These are phyloP conservation scores for Trichoderma guizhouense DNA, from an alignment of 2,329 filamentous ascomycete genomes.

Conservation along the genomic window DNA sequence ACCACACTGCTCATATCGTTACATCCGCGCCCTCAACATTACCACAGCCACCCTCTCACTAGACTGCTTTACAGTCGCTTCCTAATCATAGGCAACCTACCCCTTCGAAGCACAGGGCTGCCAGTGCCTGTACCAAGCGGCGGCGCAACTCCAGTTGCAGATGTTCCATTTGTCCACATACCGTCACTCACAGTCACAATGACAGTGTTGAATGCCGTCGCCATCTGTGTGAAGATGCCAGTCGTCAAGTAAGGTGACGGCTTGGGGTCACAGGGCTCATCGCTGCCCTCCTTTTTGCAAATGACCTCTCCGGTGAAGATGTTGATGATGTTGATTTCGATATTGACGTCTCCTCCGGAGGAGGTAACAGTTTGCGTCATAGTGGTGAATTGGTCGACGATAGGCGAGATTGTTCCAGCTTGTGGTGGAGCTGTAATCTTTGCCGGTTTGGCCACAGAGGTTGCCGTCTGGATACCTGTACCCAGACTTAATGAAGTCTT, in stretches of 20 bases:
- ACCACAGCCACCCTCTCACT: background rate
- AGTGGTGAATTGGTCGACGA: constrained; percentile 23
- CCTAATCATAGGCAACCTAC: background rate
- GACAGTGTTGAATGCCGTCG: constrained; percentile 38
- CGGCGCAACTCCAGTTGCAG: background rate
- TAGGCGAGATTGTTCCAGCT: constrained; percentile 18
- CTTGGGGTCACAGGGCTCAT: constrained; percentile 26
- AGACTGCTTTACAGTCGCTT: background rate
- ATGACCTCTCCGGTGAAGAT: constrained; percentile 29
- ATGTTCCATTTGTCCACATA: constrained; percentile 1
- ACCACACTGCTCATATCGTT: background rate
- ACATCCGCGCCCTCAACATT: background rate
- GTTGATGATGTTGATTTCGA: constrained; percentile 33
- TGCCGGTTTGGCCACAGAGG: background rate
- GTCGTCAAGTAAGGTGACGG: constrained; percentile 23
- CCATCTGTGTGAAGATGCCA: constrained; percentile 30
- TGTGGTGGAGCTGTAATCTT: constrained; percentile 25
- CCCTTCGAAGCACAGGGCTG: background rate
- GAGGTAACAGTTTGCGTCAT: constrained; percentile 25
- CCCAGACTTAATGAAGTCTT: background rate
- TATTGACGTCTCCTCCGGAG: constrained; percentile 26
- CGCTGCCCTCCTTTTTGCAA: constrained; percentile 29
- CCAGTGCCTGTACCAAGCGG: background rate
- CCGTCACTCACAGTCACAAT: constrained; percentile 27
- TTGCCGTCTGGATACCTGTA: background rate